Evolutionary conservation across 805 yeast genomes (phyloP).

Genomic region (Candida pseudoglaebosa): DNA sequence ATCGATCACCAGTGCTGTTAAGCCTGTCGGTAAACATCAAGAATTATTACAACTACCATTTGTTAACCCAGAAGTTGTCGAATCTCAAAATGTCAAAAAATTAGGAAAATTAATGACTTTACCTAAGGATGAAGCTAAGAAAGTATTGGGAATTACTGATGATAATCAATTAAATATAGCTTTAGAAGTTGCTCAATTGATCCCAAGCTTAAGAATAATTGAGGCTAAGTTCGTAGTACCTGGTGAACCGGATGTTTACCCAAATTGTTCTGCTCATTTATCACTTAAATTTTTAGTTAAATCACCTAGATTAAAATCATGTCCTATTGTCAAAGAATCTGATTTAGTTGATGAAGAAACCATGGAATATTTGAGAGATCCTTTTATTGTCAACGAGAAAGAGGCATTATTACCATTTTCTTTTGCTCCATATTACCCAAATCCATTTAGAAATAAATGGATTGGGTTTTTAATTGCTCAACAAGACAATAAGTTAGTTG

Average conservation of each 20-base stretch:
- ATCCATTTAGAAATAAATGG: conserved; percentile 49
- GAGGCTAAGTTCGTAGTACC: conserved; percentile 78
- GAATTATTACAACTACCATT: conserved; percentile 81
- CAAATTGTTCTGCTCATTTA: conserved; percentile 64
- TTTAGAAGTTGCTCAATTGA: conserved; percentile 52
- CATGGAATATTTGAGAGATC: conserved; percentile 67
- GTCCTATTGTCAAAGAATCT: conserved; percentile 40
- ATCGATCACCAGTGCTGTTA: conserved; percentile 72
- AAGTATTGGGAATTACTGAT: conserved; percentile 53
- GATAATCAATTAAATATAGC: conserved; percentile 44
- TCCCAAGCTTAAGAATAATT: conserved; percentile 67
- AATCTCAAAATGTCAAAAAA: conserved; percentile 44
- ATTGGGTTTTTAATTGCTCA: conserved; percentile 65
- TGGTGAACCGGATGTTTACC: conserved; percentile 73
- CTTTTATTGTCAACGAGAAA: conserved; percentile 57
- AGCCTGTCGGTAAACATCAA: conserved; percentile 46
- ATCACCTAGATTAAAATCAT: conserved; percentile 66
- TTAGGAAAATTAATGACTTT: conserved; percentile 67
- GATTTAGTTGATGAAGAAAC: conserved; percentile 54
- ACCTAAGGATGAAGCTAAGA: conserved; percentile 50
- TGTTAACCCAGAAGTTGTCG: conserved; percentile 48
- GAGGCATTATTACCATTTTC: conserved; percentile 70
- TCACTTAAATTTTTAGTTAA: conserved; percentile 70
- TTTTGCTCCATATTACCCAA: conserved; percentile 76
- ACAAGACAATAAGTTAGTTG: conserved; percentile 76